Conservation (phyloP, 2,329 filamentous ascomycete species). For the Scolecobasidium constrictum region DNA sequence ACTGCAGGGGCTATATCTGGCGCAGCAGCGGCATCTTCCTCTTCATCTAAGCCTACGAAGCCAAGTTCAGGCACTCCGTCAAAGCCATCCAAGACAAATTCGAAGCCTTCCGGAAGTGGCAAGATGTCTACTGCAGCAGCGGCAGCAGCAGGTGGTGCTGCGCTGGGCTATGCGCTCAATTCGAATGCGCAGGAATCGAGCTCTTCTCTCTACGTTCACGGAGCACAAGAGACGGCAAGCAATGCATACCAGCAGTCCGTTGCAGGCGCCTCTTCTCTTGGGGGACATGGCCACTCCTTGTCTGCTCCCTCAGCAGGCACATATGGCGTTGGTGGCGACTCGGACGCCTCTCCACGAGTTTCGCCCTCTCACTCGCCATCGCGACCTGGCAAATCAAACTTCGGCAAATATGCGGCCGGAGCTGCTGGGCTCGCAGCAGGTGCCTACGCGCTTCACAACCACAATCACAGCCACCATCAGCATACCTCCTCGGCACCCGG, state of each 20-base stretch:
- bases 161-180: constrained; percentile 29
- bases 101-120: constrained; percentile 17
- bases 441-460: constrained; percentile 28
- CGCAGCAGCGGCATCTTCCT: not conserved
- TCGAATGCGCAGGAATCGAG: constrained; percentile 17
- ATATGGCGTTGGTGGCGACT: not conserved
- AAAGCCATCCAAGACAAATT: constrained; percentile 8
- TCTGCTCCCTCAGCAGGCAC: constrained; percentile 13
- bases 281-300: constrained; percentile 12
- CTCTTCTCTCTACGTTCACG: not conserved
- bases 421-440: constrained; percentile 35
- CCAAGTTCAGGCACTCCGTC: constrained; percentile 8
- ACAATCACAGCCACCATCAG: constrained; percentile 25
- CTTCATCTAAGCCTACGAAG: constrained; percentile 9
- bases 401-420: constrained; percentile 34
- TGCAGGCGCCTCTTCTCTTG: not conserved
- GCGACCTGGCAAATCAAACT: constrained; percentile 31
- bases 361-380: constrained; percentile 21
- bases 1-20: not conserved
- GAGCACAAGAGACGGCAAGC: not conserved
- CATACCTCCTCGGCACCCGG: constrained; percentile 3
- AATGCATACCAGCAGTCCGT: not conserved
- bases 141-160: constrained; percentile 28
- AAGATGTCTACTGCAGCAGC: constrained; percentile 23
- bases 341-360: constrained; percentile 9